Percentiles rank a stretch among this genome's conserved stretches.
phyloP scores from a whole-genome alignment of 2,329 filamentous ascomycete species.

The Bimuria novae-zelandiae region DNA sequence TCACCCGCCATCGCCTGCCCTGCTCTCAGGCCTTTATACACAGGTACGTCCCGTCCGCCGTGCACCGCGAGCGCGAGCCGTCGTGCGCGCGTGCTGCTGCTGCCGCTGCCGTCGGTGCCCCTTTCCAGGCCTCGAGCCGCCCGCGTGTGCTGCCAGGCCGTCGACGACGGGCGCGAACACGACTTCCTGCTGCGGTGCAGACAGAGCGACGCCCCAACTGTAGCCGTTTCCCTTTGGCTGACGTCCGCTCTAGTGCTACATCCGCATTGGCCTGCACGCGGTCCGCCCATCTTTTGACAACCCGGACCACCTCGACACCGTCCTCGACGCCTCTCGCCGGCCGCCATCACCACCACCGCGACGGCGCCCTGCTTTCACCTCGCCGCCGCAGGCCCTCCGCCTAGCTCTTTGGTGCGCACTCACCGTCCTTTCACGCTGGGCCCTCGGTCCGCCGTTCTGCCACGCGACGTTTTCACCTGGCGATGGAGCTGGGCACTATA shows the following conservation, averaged over 20 bases:
- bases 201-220: not conserved
- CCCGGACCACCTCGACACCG: slow-evolving; percentile 37
- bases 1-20: slow-evolving; percentile 31
- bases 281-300: slow-evolving; percentile 37
- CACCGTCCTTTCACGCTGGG: slow-evolving; percentile 21
- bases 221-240: slow-evolving; percentile 23
- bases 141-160: slow-evolving; percentile 34
- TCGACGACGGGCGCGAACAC: slow-evolving; percentile 26
- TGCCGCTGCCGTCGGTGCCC: slow-evolving; percentile 30
- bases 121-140: slow-evolving; percentile 44
- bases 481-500: slow-evolving; percentile 49
- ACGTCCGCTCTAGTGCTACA: slow-evolving; percentile 41
- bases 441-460: slow-evolving; percentile 3
- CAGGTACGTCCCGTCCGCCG: slow-evolving; percentile 37
- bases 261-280: slow-evolving; percentile 48
- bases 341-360: slow-evolving; percentile 27
- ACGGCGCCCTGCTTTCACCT: slow-evolving; percentile 13
- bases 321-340: slow-evolving; percentile 23
- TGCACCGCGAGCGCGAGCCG: slow-evolving; percentile 18
- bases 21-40: slow-evolving; percentile 25
- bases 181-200: not conserved
- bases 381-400: slow-evolving; percentile 30
- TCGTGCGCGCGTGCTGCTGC: slow-evolving; percentile 23
- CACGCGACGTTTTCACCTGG: slow-evolving; percentile 21
- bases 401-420: slow-evolving; percentile 24